Percentiles rank a stretch among this genome's conserved stretches.
These are phyloP conservation scores for Tuctoria greenei DNA, from an alignment of 176 grass and related monocot species.

Conservation along the genomic window DNA sequence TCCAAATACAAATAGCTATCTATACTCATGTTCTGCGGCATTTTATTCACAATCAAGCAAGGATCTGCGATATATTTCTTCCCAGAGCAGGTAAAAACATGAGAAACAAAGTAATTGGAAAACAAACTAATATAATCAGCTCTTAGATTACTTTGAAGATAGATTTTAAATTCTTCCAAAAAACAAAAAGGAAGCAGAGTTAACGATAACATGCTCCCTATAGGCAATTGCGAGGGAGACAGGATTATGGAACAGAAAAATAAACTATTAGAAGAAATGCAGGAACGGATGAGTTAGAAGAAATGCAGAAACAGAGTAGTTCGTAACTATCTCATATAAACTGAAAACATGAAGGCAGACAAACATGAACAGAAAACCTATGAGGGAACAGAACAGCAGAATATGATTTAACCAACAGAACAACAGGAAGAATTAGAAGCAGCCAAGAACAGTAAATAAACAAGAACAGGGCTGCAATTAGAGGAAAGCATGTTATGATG, in stretches of 20 bases:
- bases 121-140: not conserved
- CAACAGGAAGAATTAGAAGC: not conserved
- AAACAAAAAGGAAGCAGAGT: conserved; percentile 18
- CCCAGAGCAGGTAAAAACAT: conserved; percentile 9
- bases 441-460: not conserved
- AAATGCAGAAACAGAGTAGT: conserved; percentile 29
- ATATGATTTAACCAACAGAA: conserved; percentile 18
- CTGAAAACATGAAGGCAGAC: not conserved
- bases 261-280: not conserved
- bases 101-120: not conserved
- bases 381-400: not conserved
- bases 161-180: conserved; percentile 15
- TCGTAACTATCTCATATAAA: conserved; percentile 20
- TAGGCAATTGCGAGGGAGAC: too few species aligned
- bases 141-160: not conserved
- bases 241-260: too few species aligned
- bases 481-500: not conserved
- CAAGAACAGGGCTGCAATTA: not conserved
- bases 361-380: not conserved
- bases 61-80: conserved; percentile 5
- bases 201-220: not conserved
- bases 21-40: conserved; percentile 3
- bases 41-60: not conserved
- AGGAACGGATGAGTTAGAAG: not conserved
- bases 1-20: conserved; percentile 10